A percentile compares a stretch with the other conserved stretches of the same genome.
Conservation (phyloP, 257 asterid genomes). For the Solanum verrucosum region DNA sequence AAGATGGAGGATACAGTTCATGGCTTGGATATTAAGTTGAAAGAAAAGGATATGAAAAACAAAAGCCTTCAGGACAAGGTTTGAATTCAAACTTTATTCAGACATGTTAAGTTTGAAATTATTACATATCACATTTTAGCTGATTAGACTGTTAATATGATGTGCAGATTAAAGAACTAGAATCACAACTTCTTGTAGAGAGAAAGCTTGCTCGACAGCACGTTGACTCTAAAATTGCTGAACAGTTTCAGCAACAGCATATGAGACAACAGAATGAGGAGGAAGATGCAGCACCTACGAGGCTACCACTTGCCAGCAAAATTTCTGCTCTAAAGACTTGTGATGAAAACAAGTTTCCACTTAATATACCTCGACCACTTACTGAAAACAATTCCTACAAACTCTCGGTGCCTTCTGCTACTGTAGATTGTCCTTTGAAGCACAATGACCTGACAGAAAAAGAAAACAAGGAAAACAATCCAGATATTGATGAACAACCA, state of each 20-base stretch:
- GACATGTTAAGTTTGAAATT: not conserved
- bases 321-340: conserved; percentile 14
- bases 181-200: conserved; percentile 80
- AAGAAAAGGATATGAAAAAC: conserved; percentile 67
- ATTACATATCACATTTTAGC: not conserved
- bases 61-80: conserved; percentile 94
- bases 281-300: conserved; percentile 18
- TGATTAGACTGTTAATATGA: not conserved
- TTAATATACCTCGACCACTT: conserved; percentile 14
- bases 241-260: conserved; percentile 38
- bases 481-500: conserved; percentile 37
- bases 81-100: not conserved
- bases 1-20: conserved; percentile 85
- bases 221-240: conserved; percentile 67
- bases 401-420: conserved; percentile 27
- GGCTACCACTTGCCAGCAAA: conserved; percentile 56
- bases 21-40: conserved; percentile 67
- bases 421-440: conserved; percentile 16
- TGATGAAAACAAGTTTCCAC: conserved; percentile 21
- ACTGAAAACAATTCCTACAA: conserved; percentile 32
- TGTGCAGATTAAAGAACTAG: conserved; percentile 85
- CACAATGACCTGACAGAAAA: conserved; percentile 38
- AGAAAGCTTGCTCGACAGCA: conserved; percentile 88
- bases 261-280: conserved; percentile 41
- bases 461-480: conserved; percentile 70